Conservation (phyloP, 768 basidiomycete genomes). For the Serendipita sp. region DNA sequence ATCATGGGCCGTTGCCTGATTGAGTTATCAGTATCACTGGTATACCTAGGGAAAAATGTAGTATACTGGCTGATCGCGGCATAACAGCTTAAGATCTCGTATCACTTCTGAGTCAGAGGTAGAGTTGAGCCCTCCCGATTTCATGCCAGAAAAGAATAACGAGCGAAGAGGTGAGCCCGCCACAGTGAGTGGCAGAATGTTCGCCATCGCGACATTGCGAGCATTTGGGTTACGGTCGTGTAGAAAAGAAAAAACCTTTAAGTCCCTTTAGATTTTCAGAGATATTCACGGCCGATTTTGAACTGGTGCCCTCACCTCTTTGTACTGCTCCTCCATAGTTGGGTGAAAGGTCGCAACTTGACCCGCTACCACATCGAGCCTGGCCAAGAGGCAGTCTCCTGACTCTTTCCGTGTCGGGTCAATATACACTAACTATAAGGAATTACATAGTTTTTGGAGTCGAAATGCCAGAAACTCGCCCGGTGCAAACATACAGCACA, state of each 20-base stretch:
- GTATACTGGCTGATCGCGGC: conserved; percentile 67
- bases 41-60: conserved; percentile 11
- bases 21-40: background rate
- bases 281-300: background rate
- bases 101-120: conserved; percentile 51
- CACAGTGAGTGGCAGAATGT: conserved; percentile 66
- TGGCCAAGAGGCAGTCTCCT: background rate
- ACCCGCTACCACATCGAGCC: background rate
- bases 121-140: conserved; percentile 39
- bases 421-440: background rate
- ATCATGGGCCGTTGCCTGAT: conserved; percentile 77
- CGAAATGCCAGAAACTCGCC: background rate
- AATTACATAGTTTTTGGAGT: background rate
- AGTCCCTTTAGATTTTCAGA: background rate
- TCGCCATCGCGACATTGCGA: conserved; percentile 68
- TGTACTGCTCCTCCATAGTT: conserved; percentile 31
- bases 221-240: conserved; percentile 77
- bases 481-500: conserved; percentile 12
- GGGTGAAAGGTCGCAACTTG: conserved; percentile 11
- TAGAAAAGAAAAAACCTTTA: conserved; percentile 70
- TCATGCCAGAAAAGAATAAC: conserved; percentile 55
- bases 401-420: background rate
- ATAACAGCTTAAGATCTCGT: conserved; percentile 69
- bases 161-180: conserved; percentile 50
- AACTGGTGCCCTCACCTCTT: conserved; percentile 20